A percentile compares a stretch with the other conserved stretches of the same genome.
Conservation (phyloP, 352 stramenopile genomes). For the Globisporangium ultimum region DNA sequence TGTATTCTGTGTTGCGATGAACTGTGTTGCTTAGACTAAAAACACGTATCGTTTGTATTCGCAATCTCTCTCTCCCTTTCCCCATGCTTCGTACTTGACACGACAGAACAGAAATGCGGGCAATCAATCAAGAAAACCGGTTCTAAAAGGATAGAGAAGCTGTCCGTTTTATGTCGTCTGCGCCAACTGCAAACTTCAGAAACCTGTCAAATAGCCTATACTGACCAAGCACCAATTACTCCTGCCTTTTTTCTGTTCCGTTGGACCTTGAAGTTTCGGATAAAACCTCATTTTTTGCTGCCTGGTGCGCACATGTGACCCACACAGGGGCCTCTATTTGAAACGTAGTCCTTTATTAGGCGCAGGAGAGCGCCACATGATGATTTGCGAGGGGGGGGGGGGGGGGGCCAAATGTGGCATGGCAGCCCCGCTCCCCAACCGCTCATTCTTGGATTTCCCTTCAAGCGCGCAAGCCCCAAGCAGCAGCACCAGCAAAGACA, state of each 20-base stretch:
- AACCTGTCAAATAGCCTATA: not conserved
- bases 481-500: conserved; percentile 4
- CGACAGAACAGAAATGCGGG: too few species aligned
- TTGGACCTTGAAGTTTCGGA: not conserved
- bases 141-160: too few species aligned
- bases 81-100: too few species aligned
- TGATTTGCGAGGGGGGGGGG: conserved; percentile 4
- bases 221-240: not conserved
- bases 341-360: not conserved
- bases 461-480: conserved; percentile 12
- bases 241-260: too few species aligned
- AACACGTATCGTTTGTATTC: too few species aligned
- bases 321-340: not conserved
- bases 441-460: conserved; percentile 7
- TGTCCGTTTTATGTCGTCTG: not conserved
- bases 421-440: not conserved
- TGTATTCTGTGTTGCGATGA: too few species aligned
- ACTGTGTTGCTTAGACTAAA: too few species aligned
- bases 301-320: not conserved
- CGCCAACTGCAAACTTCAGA: not conserved
- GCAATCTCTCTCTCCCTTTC: too few species aligned
- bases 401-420: not conserved
- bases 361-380: not conserved
- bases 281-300: not conserved
- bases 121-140: too few species aligned